Evolutionary conservation across 2,329 filamentous ascomycete species (phyloP).

Genomic region (Apiospora aurea): DNA sequence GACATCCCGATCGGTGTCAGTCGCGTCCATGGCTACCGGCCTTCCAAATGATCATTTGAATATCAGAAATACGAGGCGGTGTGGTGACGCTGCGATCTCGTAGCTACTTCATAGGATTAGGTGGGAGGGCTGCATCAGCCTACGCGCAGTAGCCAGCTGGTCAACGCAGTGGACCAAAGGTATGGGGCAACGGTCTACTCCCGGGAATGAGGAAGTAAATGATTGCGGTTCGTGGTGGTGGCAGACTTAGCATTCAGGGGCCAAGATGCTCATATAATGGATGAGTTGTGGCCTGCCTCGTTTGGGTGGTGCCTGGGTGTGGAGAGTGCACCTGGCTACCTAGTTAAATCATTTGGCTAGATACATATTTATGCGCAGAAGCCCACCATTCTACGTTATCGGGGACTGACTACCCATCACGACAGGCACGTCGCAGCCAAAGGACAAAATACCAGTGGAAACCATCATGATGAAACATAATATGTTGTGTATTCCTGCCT

Average conservation of each 20-base stretch:
- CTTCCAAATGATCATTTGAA: not conserved
- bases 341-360: not conserved
- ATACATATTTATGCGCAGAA: not conserved
- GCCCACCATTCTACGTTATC: not conserved
- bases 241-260: not conserved
- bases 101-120: not conserved
- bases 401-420: not conserved
- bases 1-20: slow-evolving; percentile 66
- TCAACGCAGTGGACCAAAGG: too few species aligned
- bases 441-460: not conserved
- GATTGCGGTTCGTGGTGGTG: not conserved
- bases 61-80: not conserved
- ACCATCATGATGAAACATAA: not conserved
- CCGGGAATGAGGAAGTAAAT: too few species aligned
- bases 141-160: not conserved
- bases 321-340: not conserved
- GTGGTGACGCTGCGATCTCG: not conserved
- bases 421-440: not conserved
- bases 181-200: not conserved
- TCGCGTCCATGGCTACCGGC: slow-evolving; percentile 59
- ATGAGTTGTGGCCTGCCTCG: not conserved
- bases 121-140: not conserved
- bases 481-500: not conserved
- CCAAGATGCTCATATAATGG: not conserved
- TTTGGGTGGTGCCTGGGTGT: slow-evolving; percentile 8